phyloP scores from a whole-genome alignment of 495 filamentous ascomycete genomes.

The Tirmania nivea region DNA sequence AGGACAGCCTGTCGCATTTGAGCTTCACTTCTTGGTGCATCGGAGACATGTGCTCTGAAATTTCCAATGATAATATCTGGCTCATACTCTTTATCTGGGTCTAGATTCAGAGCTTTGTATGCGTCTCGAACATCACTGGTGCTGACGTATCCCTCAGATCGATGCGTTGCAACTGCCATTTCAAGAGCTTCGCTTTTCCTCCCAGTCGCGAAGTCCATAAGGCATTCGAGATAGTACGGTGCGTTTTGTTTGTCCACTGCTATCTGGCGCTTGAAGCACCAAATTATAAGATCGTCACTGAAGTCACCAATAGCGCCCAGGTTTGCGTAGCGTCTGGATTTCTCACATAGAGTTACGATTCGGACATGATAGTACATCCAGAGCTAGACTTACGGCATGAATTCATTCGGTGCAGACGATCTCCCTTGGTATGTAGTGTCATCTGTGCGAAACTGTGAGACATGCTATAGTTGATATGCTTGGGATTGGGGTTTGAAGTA shows the following conservation, averaged over 20 bases:
- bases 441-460: no score
- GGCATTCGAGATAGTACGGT: constrained; percentile 28
- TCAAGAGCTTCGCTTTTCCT: constrained; percentile 23
- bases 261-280: constrained; percentile 24
- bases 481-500: no score
- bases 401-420: no score
- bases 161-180: constrained; percentile 21
- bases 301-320: constrained; percentile 27
- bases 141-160: constrained; percentile 16
- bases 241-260: constrained; percentile 20
- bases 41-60: constrained; percentile 11
- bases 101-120: constrained; percentile 8
- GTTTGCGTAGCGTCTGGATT: constrained; percentile 21
- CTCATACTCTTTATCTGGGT: constrained; percentile 2
- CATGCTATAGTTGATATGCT: no score
- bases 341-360: no score
- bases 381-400: no score
- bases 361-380: no score
- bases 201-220: constrained; percentile 21
- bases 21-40: constrained; percentile 12
- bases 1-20: constrained; percentile 6
- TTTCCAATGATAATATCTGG: constrained; percentile 16
- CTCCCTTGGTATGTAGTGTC: no score
- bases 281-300: constrained; percentile 24
- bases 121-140: constrained; percentile 7